These are phyloP conservation scores for Usnea hakonensis DNA, from an alignment of 495 filamentous ascomycete species.

Conservation along the genomic window DNA sequence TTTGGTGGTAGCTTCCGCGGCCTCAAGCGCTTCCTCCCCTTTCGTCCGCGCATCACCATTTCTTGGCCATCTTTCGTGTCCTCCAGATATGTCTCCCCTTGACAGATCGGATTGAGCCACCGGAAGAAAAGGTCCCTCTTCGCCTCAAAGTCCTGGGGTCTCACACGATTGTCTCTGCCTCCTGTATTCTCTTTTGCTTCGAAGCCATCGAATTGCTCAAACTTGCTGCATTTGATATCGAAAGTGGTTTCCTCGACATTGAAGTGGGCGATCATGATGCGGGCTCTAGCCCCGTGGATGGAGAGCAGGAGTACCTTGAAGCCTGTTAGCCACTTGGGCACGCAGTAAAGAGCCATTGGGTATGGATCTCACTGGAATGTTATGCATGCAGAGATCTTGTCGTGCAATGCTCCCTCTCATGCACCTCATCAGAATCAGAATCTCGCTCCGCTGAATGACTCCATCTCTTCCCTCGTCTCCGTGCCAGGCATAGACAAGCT, in stretches of 20 bases:
- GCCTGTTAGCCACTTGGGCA: not conserved
- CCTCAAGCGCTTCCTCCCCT: not conserved
- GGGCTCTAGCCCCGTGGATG: not conserved
- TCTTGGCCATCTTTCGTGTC: not conserved
- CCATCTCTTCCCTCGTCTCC: not conserved
- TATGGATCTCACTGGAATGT: not conserved
- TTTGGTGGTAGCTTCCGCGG: not conserved
- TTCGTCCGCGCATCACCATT: not conserved
- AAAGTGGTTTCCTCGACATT: not conserved
- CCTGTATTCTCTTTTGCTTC: not conserved
- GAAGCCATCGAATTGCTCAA: not conserved
- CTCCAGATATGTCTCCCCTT: not conserved
- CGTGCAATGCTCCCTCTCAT: not conserved
- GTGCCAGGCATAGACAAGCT: not conserved
- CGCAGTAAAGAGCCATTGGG: not conserved
- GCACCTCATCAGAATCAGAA: not conserved
- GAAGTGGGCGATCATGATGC: not conserved
- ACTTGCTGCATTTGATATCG: not conserved
- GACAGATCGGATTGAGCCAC: not conserved
- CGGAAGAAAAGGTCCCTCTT: not conserved
- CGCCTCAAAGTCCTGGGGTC: not conserved
- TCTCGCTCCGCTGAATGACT: not conserved
- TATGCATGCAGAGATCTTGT: not conserved
- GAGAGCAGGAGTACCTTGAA: not conserved
- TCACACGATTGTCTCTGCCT: not conserved